Conservation (phyloP, 305 asterid species). For the Fraxinus nigra region DNA sequence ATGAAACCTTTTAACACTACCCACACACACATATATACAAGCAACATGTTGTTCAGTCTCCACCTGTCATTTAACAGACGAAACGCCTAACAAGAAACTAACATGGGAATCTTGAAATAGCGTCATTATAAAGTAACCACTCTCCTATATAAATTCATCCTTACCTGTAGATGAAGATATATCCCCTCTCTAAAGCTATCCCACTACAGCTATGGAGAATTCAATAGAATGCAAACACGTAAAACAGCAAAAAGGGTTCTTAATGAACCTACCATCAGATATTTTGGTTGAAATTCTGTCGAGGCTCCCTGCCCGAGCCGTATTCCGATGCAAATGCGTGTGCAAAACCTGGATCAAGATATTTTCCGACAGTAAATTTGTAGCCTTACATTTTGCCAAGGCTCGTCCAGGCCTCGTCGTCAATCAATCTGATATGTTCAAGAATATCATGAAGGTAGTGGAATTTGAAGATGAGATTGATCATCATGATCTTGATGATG, state of each 20-base stretch:
- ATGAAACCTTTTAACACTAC: background rate
- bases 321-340: conserved; percentile 40
- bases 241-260: background rate
- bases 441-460: conserved; percentile 26
- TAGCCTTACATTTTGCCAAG: conserved; percentile 26
- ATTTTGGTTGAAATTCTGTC: conserved; percentile 29
- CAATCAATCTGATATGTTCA: conserved; percentile 31
- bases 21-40: background rate
- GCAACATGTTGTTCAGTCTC: background rate
- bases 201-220: background rate
- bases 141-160: background rate
- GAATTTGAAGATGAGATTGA: conserved; percentile 34
- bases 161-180: background rate
- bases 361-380: conserved; percentile 28
- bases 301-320: conserved; percentile 41
- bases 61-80: background rate
- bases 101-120: background rate
- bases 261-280: conserved; percentile 34
- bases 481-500: conserved; percentile 21
- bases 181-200: background rate
- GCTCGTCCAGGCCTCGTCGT: conserved; percentile 36
- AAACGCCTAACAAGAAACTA: background rate
- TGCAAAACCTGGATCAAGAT: conserved; percentile 45
- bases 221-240: background rate
- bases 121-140: background rate